Conservation (phyloP, 2,329 filamentous ascomycete species). For the Beauveria varroae region DNA sequence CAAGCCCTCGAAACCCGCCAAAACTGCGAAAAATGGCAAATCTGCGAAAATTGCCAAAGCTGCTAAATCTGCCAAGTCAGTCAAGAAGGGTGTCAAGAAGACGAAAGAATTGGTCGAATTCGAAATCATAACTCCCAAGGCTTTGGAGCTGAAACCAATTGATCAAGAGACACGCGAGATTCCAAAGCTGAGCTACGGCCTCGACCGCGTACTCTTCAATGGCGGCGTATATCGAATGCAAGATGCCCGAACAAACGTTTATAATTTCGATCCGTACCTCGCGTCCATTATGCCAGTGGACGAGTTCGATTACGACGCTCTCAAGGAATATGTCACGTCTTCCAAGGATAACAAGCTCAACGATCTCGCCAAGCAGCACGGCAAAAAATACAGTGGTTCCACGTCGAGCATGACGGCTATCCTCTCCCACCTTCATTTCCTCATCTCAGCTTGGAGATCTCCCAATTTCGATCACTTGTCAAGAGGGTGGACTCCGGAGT, state of each 20-base stretch:
- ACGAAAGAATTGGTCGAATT: constrained; percentile 17
- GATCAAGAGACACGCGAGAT: constrained; percentile 31
- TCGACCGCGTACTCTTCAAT: constrained; percentile 93
- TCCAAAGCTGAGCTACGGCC: constrained; percentile 61
- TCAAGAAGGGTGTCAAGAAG: neutral
- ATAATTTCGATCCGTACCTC: constrained; percentile 95
- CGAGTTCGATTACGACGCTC: constrained; percentile 84
- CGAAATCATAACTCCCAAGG: constrained; percentile 20
- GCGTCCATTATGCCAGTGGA: constrained; percentile 85
- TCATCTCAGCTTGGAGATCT: constrained; percentile 75
- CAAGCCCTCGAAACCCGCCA: too few species aligned
- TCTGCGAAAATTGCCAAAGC: too few species aligned
- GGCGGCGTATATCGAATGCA: constrained; percentile 86
- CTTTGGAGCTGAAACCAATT: constrained; percentile 23
- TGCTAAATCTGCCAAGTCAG: neutral
- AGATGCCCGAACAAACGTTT: constrained; percentile 79
- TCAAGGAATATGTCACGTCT: constrained; percentile 85
- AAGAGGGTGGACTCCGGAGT: constrained; percentile 53
- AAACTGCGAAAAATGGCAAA: too few species aligned
- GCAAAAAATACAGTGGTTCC: constrained; percentile 82
- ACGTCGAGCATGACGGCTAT: constrained; percentile 93
- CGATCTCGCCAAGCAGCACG: constrained; percentile 55
- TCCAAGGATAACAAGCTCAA: constrained; percentile 71
- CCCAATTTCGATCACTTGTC: constrained; percentile 63
- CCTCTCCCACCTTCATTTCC: constrained; percentile 84